These are phyloP conservation scores for Aureobasidium sp. DNA, from an alignment of 2,329 filamentous ascomycete species.

Conservation along the genomic window DNA sequence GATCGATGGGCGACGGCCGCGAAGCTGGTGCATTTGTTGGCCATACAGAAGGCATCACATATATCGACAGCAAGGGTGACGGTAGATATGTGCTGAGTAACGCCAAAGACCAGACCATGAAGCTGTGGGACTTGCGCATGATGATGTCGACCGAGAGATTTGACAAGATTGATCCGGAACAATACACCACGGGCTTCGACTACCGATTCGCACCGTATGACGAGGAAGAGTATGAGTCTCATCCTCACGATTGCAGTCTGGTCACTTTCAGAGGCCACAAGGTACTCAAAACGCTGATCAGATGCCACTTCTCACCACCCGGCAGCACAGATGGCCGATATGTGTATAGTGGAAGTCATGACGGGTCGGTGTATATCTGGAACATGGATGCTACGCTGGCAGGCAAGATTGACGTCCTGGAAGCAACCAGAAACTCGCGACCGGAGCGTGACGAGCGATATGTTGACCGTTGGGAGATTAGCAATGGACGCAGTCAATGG, in stretches of 20 bases:
- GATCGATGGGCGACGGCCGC: slow-evolving; percentile 56
- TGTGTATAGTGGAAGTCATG: slow-evolving; percentile 84
- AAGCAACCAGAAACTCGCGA: slow-evolving; percentile 58
- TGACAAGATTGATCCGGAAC: slow-evolving; percentile 48
- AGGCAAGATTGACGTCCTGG: slow-evolving; percentile 67
- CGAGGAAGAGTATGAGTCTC: slow-evolving; percentile 58
- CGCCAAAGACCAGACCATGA: slow-evolving; percentile 93
- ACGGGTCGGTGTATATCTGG: slow-evolving; percentile 85
- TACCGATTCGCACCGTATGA: slow-evolving; percentile 65
- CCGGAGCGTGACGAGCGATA: slow-evolving; percentile 47
- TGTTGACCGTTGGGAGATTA: slow-evolving; percentile 51
- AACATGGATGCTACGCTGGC: slow-evolving; percentile 86
- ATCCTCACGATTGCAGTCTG: slow-evolving; percentile 81
- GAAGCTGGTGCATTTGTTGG: slow-evolving; percentile 59
- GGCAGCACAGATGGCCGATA: slow-evolving; percentile 82
- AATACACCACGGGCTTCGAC: slow-evolving; percentile 60
- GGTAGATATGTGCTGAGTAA: slow-evolving; percentile 87
- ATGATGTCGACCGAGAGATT: slow-evolving; percentile 69
- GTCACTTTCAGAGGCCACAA: slow-evolving; percentile 90
- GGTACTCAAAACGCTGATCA: slow-evolving; percentile 82
- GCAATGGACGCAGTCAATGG: slow-evolving; percentile 55
- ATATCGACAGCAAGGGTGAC: slow-evolving; percentile 76
- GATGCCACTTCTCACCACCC: slow-evolving; percentile 90
- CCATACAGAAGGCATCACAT: slow-evolving; percentile 59
- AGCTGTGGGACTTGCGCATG: slow-evolving; percentile 90